These are phyloP conservation scores for Cercospora sesami DNA, from an alignment of 2,329 filamentous ascomycete genomes.

Conservation along the genomic window DNA sequence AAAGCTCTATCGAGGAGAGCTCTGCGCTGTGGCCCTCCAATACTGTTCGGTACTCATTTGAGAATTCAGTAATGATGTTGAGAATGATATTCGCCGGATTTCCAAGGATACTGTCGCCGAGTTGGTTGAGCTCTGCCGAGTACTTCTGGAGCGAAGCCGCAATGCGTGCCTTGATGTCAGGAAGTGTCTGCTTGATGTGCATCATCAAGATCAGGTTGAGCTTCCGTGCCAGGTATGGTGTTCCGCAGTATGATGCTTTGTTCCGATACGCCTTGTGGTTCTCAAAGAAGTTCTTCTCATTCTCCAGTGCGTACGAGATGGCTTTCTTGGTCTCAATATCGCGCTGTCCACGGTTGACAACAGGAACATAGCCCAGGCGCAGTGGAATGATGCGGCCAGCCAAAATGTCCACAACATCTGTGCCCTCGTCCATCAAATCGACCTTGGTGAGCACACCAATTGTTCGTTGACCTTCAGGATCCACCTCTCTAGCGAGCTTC, in stretches of 20 bases:
- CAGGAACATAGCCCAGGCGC: conserved; percentile 90
- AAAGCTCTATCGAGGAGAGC: conserved; percentile 89
- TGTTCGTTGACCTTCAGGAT: conserved; percentile 94
- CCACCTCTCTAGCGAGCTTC: conserved; percentile 93
- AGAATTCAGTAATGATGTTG: conserved; percentile 98
- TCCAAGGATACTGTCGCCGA: conserved; percentile 92
- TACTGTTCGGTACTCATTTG: conserved; percentile 94
- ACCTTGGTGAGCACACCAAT: conserved; percentile 99
- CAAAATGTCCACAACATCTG: conserved; percentile 96
- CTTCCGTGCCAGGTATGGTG: conserved; percentile 93
- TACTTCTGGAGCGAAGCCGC: conserved; percentile 94
- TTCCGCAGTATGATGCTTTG: conserved; percentile 98
- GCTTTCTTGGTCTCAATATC: conserved; percentile 98
- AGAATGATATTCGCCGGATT: conserved; percentile 96
- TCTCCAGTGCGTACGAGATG: conserved; percentile 85
- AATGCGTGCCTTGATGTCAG: conserved; percentile 97
- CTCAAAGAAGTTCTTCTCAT: conserved; percentile 96
- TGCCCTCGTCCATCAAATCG: conserved; percentile 97
- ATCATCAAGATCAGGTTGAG: conserved; percentile 99
- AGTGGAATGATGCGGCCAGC: conserved; percentile 96
- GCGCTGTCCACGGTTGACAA: conserved; percentile 95
- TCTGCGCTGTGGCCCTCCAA: conserved; percentile 96
- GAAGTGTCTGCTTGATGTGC: conserved; percentile 99
- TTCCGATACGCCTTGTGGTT: conserved; percentile 98
- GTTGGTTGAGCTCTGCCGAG: conserved; percentile 71